phyloP scores from a whole-genome alignment of 192 early-diverging fungal genomes.

The Phycomyces nitens region DNA sequence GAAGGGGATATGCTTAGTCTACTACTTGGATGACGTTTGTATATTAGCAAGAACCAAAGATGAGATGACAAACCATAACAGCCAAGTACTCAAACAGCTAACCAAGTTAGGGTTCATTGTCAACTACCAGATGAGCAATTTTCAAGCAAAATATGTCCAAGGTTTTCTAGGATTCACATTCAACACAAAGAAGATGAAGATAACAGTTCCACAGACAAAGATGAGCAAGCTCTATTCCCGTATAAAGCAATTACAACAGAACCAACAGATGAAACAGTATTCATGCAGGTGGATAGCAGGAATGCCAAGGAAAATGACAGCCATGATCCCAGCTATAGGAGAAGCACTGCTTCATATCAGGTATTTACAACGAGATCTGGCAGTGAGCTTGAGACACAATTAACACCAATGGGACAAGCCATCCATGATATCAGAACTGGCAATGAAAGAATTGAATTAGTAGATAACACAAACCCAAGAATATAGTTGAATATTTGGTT shows the following conservation, averaged over 20 bases:
- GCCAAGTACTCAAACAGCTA: not conserved
- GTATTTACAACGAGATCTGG: no score
- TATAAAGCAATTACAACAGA: no score
- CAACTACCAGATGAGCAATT: not conserved
- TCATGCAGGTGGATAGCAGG: slow-evolving; percentile 13
- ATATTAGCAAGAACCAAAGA: not conserved
- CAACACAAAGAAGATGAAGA: no score
- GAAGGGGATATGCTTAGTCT: slow-evolving; percentile 5
- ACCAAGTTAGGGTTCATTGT: not conserved
- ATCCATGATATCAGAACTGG: not conserved
- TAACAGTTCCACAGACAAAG: not conserved
- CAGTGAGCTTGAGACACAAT: not conserved
- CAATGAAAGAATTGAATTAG: slow-evolving; percentile 5
- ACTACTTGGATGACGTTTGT: slow-evolving; percentile 7
- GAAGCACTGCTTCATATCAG: no score
- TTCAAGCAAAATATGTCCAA: not conserved
- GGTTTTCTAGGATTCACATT: slow-evolving; percentile 14
- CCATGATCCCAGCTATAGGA: no score
- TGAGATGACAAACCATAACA: not conserved
- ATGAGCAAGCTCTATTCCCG: no score
- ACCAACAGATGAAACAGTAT: no score
- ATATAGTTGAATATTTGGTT: not conserved
- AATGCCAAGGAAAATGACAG: slow-evolving; percentile 10
- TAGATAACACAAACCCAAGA: slow-evolving; percentile 6
- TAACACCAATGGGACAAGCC: slow-evolving; percentile 3